These are phyloP conservation scores for Pseudogymnoascus sp. DNA, from an alignment of 2,329 filamentous ascomycete species.

Conservation along the genomic window DNA sequence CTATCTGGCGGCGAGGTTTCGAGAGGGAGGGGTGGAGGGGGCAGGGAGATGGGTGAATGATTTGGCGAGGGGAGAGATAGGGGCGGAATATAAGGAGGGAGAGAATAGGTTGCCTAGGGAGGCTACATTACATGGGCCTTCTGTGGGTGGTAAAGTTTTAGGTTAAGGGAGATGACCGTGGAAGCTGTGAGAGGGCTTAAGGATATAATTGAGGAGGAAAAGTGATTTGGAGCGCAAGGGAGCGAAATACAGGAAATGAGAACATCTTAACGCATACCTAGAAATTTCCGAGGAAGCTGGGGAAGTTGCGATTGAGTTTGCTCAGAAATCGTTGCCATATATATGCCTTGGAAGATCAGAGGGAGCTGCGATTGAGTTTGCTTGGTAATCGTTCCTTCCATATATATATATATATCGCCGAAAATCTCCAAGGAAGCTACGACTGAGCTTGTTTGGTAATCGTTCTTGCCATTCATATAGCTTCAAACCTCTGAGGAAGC, in stretches of 20 bases:
- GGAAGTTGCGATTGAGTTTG: too few relatives aligned
- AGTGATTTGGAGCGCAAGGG: background rate
- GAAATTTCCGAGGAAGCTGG: too few relatives aligned
- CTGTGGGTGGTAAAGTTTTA: background rate
- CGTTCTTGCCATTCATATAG: too few relatives aligned
- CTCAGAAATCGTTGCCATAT: too few relatives aligned
- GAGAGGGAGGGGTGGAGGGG: slow-evolving; percentile 42
- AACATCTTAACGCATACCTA: background rate
- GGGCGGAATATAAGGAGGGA: slow-evolving; percentile 44
- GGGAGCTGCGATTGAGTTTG: too few relatives aligned
- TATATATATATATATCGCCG: too few relatives aligned
- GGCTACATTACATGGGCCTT: background rate
- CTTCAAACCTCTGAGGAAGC: too few relatives aligned
- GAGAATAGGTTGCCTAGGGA: slow-evolving; percentile 52
- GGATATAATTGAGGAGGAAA: background rate
- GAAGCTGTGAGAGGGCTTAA: background rate
- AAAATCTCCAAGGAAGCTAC: too few relatives aligned
- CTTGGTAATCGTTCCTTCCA: too few relatives aligned
- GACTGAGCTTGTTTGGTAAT: too few relatives aligned
- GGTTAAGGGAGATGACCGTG: background rate
- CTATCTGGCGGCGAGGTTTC: slow-evolving; percentile 62
- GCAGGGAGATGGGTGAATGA: slow-evolving; percentile 65
- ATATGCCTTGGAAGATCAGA: too few relatives aligned
- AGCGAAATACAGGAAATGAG: background rate
- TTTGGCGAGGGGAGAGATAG: slow-evolving; percentile 58